Base-by-base conservation (phyloP, 176 grass and related monocot genomes). In the Secale cereale region DNA sequence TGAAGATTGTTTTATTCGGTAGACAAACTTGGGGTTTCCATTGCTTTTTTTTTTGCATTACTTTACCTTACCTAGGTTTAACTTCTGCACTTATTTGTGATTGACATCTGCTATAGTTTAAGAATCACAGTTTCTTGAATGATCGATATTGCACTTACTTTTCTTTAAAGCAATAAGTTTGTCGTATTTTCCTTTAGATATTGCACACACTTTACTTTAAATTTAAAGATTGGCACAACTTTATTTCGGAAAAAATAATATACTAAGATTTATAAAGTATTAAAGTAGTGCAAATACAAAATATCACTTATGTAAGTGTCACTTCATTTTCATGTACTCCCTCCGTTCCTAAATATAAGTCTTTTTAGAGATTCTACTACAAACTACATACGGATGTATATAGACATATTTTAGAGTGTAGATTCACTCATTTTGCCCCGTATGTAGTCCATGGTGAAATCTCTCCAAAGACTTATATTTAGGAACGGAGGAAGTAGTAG, bases 1-100 rank as follows among this genome's bases (percentile, higher is more conserved):
- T 63, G 97, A 99, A 75, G 97, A 96, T 87, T 79, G 72, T 78
- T 89, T 99, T 89, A 94, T 96, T 71, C 70, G 84, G 97, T 99
- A 90, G 66, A 48, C 65, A 78, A 67, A 26, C 74, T 46, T 35
- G 17, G 56, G 46, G 32, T 56, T 79, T 59, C 6, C 26, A 65
- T 78, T 45, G 60, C n/a, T n/a, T 46, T 65, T 89, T 37, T 8
- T 43, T 78, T 46, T 33, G 46, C 11, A 36, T 82, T 56, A 76
- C 57, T 45, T 10, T 29, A 6, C 59, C 30, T 52, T 43, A 36
- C 20, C 7, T 33, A 59, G 78, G 65, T 61, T 74, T 86, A 37
- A 65, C 8, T 80, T 87, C 60, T 41, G 59, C 50, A 40, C 28
- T 77, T 76, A 59, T 85, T 62, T 77, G 48, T 69, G 48, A 66